A percentile compares a stretch with the other conserved stretches of the same genome.
These are phyloP conservation scores for Candida chilensis DNA, from an alignment of 805 yeast genomes.

Conservation along the genomic window DNA sequence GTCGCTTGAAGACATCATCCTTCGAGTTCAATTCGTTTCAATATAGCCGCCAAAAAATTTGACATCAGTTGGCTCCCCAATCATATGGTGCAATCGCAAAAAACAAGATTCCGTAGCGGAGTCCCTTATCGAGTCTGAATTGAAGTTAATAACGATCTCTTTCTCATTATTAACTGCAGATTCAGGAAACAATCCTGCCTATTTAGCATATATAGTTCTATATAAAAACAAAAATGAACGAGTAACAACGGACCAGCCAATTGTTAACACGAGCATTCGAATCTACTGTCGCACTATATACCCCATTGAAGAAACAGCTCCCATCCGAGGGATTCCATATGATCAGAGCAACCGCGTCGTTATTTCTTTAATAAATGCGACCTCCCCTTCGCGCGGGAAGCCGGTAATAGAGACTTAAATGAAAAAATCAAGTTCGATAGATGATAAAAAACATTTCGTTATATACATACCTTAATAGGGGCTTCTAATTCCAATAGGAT, in stretches of 20 bases:
- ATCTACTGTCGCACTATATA: conserved; percentile 37
- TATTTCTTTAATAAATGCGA: conserved; percentile 31
- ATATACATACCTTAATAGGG: conserved; percentile 78
- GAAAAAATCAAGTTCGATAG: conserved; percentile 20
- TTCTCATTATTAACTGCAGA: too few species aligned
- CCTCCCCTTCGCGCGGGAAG: not conserved
- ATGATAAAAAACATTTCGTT: conserved; percentile 38
- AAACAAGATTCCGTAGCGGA: not conserved
- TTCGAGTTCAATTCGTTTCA: not conserved
- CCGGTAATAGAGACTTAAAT: not conserved
- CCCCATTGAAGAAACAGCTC: conserved; percentile 26
- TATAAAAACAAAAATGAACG: too few species aligned
- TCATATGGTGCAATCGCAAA: too few species aligned
- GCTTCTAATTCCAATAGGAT: conserved; percentile 93
- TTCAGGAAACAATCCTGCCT: too few species aligned
- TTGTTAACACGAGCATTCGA: conserved; percentile 32
- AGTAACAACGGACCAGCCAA: too few species aligned
- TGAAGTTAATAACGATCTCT: too few species aligned
- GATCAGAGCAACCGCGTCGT: conserved; percentile 36
- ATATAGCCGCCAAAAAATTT: conserved; percentile 2
- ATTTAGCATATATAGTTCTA: too few species aligned
- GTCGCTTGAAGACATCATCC: not conserved
- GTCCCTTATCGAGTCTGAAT: too few species aligned
- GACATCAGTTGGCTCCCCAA: conserved; percentile 8
- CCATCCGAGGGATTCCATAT: conserved; percentile 36